A percentile compares a stretch with the other conserved stretches of the same genome.
phyloP scores from a whole-genome alignment of 2,329 filamentous ascomycete genomes.

The Arthroderma uncinatum region DNA sequence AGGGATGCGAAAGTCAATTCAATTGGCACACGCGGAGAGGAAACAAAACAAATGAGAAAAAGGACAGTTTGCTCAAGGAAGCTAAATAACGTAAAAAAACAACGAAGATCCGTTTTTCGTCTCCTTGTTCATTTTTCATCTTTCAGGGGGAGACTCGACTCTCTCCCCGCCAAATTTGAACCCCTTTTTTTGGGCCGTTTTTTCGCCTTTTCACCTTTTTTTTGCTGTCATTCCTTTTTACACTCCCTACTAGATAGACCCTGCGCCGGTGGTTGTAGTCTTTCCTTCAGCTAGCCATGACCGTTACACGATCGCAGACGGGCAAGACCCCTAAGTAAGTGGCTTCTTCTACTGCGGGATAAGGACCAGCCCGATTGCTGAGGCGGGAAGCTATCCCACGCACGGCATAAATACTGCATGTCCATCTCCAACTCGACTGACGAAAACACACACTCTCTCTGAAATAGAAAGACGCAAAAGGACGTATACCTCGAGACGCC shows the following conservation, averaged over 20 bases:
- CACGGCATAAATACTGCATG: background rate
- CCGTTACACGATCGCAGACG: conserved; percentile 41
- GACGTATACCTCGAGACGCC: conserved; percentile 45
- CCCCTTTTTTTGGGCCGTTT: background rate
- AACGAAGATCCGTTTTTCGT: too few relatives aligned
- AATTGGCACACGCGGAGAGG: too few relatives aligned
- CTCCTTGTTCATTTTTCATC: too few relatives aligned
- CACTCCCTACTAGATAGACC: background rate
- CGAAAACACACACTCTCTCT: background rate
- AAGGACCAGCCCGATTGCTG: background rate
- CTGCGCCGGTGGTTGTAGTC: background rate
- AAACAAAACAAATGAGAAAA: too few relatives aligned
- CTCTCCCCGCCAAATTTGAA: background rate
- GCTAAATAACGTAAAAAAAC: too few relatives aligned
- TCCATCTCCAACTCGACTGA: background rate
- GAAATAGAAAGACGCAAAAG: conserved; percentile 40
- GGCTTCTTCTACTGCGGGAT: conserved; percentile 9
- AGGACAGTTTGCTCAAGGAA: too few relatives aligned
- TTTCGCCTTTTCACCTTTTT: background rate
- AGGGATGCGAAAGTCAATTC: too few relatives aligned
- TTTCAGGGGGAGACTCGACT: background rate
- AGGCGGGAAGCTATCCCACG: background rate
- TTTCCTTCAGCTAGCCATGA: conserved; percentile 24
- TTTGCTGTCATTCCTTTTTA: background rate
- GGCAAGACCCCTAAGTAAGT: conserved; percentile 43